Base-by-base conservation (phyloP, 139 green algal genomes). In the Zygnema cylindricum region DNA sequence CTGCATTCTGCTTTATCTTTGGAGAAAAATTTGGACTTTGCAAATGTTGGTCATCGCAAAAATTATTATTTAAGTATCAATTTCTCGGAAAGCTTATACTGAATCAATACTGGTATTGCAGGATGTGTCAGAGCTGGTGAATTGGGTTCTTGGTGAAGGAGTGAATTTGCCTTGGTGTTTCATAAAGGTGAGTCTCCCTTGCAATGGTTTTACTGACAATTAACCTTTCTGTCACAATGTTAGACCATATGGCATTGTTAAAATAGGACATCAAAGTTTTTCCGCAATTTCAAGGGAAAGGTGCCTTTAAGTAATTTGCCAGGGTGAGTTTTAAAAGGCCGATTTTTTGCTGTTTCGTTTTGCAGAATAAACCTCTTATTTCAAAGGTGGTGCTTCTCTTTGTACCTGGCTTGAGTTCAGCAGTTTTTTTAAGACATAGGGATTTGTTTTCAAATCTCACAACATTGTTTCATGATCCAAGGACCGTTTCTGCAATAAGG, bases 351-450 rank as follows among this genome's bases (percentile, higher is more conserved):
- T 43, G 38, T 11, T 79, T 79, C 7, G 38, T 3, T 79, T 43
- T 7, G 23, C 82, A 87, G 84, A 89, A 89, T 69, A 89, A 89
- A 69, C 84, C 84, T 1, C 84, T 89, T 3, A 76, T 89, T 33
- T 86, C 69, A 32, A 89, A 85, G 84, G 84, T 89, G 84, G 84
- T 89, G 39, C 33, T 89, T 36, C 84, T 89, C 33, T 69, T 85
- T 35, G 35, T 55, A 36, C 69, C 84, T 0, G 84, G 84, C 39
- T 39, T 89, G 22, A 69, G 81, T 1, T 3, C 69, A 43, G 33
- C 69, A 43, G n/a, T 43, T 2, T 89, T 71, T 39, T 39, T 40
- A 36, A 49, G 71, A 2, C 69, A 35, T n/a, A 1, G 25, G 1
- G 84, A 89, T 42, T 69, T 89, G 43, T 89, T 89, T 32, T 69